phyloP scores from a whole-genome alignment of 805 yeast genomes.

The Grigorovia humatica region DNA sequence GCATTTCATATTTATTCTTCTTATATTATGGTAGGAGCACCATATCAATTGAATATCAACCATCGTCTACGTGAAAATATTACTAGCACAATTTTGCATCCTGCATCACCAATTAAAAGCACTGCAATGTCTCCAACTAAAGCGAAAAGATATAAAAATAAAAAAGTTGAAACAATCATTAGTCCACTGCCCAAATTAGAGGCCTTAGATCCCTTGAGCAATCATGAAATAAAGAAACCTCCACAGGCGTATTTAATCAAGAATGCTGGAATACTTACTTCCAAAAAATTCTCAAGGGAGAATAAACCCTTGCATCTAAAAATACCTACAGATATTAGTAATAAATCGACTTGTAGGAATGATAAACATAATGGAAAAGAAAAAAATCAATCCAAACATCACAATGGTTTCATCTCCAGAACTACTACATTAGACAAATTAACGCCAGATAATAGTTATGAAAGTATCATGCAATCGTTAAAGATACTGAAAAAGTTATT shows the following conservation, averaged over 20 bases:
- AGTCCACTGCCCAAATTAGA: not conserved
- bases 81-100: constrained; percentile 31
- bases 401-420: not conserved
- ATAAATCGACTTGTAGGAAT: not conserved
- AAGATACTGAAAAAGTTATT: constrained; percentile 30
- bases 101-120: constrained; percentile 26
- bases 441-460: not conserved
- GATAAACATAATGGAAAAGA: not conserved
- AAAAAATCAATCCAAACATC: not conserved
- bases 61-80: constrained; percentile 39
- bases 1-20: constrained; percentile 58
- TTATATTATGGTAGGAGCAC: constrained; percentile 55
- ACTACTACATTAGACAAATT: not conserved
- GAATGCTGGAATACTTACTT: not conserved
- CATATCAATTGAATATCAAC: constrained; percentile 61
- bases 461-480: constrained; percentile 21
- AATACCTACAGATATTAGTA: not conserved
- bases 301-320: not conserved
- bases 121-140: not conserved
- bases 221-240: not conserved
- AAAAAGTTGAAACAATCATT: not conserved
- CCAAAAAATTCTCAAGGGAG: not conserved
- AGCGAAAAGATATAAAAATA: not conserved
- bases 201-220: not conserved
- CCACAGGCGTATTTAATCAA: not conserved